Evolutionary conservation across 306 rosid genomes (phyloP).

Genomic region (Nissolia schottii): DNA sequence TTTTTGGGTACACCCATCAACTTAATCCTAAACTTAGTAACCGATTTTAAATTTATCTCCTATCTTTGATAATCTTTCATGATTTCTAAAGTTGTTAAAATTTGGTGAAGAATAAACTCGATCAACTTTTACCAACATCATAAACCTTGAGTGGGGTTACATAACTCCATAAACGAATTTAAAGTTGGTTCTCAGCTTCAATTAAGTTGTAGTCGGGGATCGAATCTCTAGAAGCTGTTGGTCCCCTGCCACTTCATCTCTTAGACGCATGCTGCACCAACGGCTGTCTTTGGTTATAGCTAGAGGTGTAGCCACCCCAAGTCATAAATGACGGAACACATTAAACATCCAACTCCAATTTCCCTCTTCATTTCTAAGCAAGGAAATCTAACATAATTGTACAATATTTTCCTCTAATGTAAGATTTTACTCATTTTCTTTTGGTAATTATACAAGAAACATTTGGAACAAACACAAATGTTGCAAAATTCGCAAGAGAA

Average conservation of each 20-base stretch:
- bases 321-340: constrained; percentile 2
- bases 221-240: not conserved
- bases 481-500: not conserved
- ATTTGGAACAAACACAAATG: not conserved
- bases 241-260: constrained; percentile 24
- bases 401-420: not conserved
- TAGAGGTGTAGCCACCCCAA: not conserved
- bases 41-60: no score
- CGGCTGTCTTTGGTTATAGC: not conserved
- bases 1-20: no score
- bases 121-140: no score
- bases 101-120: no score
- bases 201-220: no score
- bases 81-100: no score
- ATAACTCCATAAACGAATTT: no score
- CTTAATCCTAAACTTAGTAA: no score
- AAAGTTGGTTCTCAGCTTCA: no score
- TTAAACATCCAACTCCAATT: not conserved
- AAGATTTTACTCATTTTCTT: not conserved
- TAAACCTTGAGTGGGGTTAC: no score
- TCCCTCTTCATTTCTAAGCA: not conserved
- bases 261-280: constrained; percentile 9
- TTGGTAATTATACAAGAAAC: not conserved
- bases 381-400: not conserved
- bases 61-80: no score